phyloP scores from a whole-genome alignment of 2,329 filamentous ascomycete genomes.

The Cladophialophora bantiana region DNA sequence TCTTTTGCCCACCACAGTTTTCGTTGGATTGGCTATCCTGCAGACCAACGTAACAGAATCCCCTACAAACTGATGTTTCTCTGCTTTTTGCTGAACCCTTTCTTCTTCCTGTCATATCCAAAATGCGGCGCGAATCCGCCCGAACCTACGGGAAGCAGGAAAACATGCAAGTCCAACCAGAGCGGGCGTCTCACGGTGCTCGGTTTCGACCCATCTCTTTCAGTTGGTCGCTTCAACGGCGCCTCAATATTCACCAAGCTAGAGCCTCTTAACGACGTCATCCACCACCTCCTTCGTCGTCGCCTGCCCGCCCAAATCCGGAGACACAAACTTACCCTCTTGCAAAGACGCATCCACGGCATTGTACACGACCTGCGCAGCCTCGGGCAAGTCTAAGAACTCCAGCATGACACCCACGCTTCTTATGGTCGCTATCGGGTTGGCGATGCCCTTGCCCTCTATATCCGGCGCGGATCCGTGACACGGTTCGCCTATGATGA shows the following conservation, averaged over 20 bases:
- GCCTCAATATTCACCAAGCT: constrained; percentile 41
- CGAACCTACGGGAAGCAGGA: background rate
- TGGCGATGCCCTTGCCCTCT: constrained; percentile 88
- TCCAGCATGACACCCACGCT: constrained; percentile 95
- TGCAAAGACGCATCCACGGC: constrained; percentile 90
- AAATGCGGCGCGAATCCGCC: too few species aligned
- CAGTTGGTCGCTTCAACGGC: background rate
- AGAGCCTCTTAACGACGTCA: constrained; percentile 85
- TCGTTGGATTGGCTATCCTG: background rate
- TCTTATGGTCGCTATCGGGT: constrained; percentile 92
- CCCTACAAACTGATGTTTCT: background rate
- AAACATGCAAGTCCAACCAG: background rate
- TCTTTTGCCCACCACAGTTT: too few species aligned
- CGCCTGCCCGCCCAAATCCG: constrained; percentile 87
- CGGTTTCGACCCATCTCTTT: background rate
- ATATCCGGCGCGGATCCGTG: constrained; percentile 97
- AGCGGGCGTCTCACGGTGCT: background rate
- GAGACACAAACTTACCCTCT: constrained; percentile 81
- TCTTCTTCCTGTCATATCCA: background rate
- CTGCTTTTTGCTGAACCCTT: background rate
- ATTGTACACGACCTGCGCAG: constrained; percentile 86
- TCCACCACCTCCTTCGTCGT: constrained; percentile 85
- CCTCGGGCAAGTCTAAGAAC: constrained; percentile 85
- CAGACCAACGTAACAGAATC: background rate
- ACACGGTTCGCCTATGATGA: constrained; percentile 97